Conservation (phyloP, 495 filamentous ascomycete genomes). For the Rhizodiscina lignyota region DNA sequence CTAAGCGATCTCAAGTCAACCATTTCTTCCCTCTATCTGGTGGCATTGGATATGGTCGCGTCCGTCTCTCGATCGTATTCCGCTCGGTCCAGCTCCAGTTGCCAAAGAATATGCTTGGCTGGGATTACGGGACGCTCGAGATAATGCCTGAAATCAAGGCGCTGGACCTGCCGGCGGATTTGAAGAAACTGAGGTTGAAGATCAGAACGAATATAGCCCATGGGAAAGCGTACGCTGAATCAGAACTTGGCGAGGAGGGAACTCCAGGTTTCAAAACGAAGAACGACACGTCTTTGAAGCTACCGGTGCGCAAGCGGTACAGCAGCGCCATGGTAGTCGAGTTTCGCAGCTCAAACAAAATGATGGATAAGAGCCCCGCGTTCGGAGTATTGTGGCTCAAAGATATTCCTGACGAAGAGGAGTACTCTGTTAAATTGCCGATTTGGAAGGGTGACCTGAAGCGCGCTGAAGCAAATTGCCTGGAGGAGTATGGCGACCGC, state of each 20-base stretch:
- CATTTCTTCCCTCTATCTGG: constrained; percentile 39
- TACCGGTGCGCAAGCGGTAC: constrained; percentile 48
- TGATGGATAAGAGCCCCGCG: constrained; percentile 36
- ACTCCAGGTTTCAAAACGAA: constrained; percentile 24
- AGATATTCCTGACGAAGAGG: constrained; percentile 47
- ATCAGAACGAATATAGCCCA: constrained; percentile 33
- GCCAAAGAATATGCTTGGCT: constrained; percentile 36
- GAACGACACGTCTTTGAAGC: constrained; percentile 22
- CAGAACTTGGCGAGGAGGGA: too few relatives aligned
- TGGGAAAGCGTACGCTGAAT: constrained; percentile 40
- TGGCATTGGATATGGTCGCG: constrained; percentile 53
- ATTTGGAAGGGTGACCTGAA: constrained; percentile 30
- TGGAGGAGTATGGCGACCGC: constrained; percentile 24
- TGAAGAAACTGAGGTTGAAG: constrained; percentile 33
- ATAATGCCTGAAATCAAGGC: constrained; percentile 24
- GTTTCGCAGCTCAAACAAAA: constrained; percentile 34
- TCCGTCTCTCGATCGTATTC: constrained; percentile 51
- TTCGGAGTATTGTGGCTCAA: constrained; percentile 52
- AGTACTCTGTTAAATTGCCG: constrained; percentile 31
- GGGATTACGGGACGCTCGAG: constrained; percentile 51
- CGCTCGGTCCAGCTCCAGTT: constrained; percentile 44
- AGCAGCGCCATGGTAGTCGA: constrained; percentile 39
- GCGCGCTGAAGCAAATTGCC: constrained; percentile 14
- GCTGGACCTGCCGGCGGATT: constrained; percentile 23
- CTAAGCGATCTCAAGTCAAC: constrained; percentile 39